Conservation (phyloP, 257 asterid species). For the Thymus quinquecostatus region DNA sequence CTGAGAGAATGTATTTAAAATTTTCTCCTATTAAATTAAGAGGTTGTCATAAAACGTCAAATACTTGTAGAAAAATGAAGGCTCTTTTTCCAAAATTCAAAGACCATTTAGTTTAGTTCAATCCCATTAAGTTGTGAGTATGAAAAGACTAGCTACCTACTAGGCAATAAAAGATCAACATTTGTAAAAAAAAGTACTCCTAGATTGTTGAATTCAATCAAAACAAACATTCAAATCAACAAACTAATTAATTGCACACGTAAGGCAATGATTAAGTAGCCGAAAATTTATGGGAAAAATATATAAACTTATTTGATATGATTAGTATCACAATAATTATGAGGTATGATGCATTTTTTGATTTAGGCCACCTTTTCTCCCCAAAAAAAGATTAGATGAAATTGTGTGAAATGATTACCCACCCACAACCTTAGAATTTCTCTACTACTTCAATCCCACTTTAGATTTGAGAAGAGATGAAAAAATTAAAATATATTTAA, state of each 20-base stretch:
- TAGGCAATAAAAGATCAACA: slow-evolving; percentile 6
- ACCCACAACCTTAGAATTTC: slow-evolving; percentile 31
- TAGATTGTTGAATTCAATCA: slow-evolving; percentile 37
- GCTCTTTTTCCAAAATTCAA: background rate
- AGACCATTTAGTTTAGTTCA: background rate
- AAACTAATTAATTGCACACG: slow-evolving; percentile 52
- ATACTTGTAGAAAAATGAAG: too few species aligned
- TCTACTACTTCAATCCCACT: slow-evolving; percentile 23
- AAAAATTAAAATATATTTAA: background rate
- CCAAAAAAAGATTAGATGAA: slow-evolving; percentile 36
- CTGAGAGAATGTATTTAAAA: too few species aligned
- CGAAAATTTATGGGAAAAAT: slow-evolving; percentile 12
- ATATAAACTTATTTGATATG: slow-evolving; percentile 21
- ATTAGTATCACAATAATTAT: slow-evolving; percentile 40
- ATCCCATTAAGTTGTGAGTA: background rate
- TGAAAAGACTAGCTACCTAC: slow-evolving; percentile 29
- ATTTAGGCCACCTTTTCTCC: slow-evolving; percentile 33
- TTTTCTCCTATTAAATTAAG: too few species aligned
- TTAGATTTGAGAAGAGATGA: slow-evolving; percentile 33
- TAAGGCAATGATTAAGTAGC: slow-evolving; percentile 47
- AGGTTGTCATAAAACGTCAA: too few species aligned
- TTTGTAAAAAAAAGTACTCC: slow-evolving; percentile 25
- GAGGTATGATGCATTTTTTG: slow-evolving; percentile 42
- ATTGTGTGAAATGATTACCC: slow-evolving; percentile 49
- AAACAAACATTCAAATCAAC: slow-evolving; percentile 32